A percentile compares a stretch with the other conserved stretches of the same genome.
These are phyloP conservation scores for Amphirosellinia nigrospora DNA, from an alignment of 495 filamentous ascomycete species.

Conservation along the genomic window DNA sequence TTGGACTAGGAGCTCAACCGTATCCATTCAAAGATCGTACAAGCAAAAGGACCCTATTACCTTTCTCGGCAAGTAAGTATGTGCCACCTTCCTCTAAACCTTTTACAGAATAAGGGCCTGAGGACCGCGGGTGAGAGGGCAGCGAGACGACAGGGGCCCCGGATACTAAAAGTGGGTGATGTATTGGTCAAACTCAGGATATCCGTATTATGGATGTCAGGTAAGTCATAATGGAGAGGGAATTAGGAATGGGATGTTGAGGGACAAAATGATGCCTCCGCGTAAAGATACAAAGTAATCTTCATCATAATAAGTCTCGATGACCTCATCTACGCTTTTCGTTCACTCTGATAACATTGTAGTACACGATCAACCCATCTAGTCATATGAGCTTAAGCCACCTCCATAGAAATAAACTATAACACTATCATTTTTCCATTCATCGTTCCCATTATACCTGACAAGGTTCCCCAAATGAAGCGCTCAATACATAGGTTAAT, in stretches of 20 bases:
- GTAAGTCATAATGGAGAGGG: background rate
- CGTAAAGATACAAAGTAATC: background rate
- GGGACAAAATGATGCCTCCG: background rate
- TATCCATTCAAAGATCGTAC: background rate
- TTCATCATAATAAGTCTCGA: background rate
- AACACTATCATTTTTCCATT: background rate
- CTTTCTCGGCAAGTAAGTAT: background rate
- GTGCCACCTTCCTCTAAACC: background rate
- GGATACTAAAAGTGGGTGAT: background rate
- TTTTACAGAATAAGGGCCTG: background rate
- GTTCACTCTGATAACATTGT: background rate
- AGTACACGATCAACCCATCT: background rate
- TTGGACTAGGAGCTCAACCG: background rate
- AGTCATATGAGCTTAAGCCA: background rate
- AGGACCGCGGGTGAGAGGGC: background rate
- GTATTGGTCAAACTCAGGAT: background rate
- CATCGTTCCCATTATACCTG: background rate
- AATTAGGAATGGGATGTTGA: background rate
- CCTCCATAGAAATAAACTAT: background rate
- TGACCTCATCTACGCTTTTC: background rate
- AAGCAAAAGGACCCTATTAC: slow-evolving; percentile 13
- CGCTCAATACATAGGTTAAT: background rate
- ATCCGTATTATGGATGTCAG: background rate
- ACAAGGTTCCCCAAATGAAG: too few species aligned
- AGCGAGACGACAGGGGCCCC: slow-evolving; percentile 1